Evolutionary conservation across 345 rosid genomes (phyloP).

Genomic region (Populus euphratica): DNA sequence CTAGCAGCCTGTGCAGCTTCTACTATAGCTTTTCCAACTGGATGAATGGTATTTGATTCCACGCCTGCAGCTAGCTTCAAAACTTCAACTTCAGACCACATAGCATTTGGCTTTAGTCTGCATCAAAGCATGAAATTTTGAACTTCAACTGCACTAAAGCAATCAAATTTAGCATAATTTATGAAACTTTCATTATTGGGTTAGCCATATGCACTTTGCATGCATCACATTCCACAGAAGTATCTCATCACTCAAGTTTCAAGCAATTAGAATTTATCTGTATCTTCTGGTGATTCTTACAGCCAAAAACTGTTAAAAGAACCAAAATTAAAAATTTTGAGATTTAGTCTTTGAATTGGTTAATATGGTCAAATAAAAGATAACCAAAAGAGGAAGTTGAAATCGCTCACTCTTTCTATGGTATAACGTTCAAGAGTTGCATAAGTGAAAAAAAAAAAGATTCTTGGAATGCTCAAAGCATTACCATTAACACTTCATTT

Average conservation of each 20-base stretch:
- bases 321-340: background rate
- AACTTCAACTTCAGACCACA: slow-evolving; percentile 66
- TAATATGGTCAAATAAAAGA: background rate
- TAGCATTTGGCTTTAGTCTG: slow-evolving; percentile 41
- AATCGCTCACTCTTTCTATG: background rate
- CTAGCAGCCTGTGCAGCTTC: slow-evolving; percentile 66
- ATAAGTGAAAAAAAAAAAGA: background rate
- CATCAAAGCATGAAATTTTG: slow-evolving; percentile 22
- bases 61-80: slow-evolving; percentile 86
- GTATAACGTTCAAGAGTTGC: background rate
- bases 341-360: background rate
- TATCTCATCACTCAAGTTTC: background rate
- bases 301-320: background rate
- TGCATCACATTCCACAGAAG: background rate
- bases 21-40: slow-evolving; percentile 89
- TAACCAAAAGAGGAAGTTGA: background rate
- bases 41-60: slow-evolving; percentile 87
- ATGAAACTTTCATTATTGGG: background rate
- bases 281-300: background rate
- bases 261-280: background rate
- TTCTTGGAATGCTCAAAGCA: background rate
- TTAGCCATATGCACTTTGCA: too few relatives aligned
- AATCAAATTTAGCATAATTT: background rate
- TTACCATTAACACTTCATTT: background rate
- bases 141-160: slow-evolving; percentile 3